phyloP scores from a whole-genome alignment of 2,329 filamentous ascomycete species.

The Rosellinia necatrix region DNA sequence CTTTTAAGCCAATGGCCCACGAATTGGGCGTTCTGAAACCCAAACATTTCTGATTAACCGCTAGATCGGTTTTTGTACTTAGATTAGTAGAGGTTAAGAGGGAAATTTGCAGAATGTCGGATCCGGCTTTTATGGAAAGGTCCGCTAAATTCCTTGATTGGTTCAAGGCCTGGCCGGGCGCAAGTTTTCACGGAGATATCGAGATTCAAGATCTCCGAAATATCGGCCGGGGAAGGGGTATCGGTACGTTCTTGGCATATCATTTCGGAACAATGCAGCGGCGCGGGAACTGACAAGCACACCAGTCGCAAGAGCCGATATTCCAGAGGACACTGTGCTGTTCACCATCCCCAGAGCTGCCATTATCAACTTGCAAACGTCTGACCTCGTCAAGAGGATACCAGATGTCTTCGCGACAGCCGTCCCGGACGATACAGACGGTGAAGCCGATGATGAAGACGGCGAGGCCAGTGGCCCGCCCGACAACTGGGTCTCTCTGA shows the following conservation, averaged over 20 bases:
- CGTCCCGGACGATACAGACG: conserved; percentile 42
- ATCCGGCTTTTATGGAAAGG: conserved; percentile 46
- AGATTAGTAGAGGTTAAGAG: too few relatives aligned
- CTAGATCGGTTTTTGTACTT: too few relatives aligned
- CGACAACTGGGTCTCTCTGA: conserved; percentile 63
- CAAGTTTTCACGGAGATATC: conserved; percentile 58
- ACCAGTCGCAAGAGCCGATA: conserved; percentile 71
- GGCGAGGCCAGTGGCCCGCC: conserved; percentile 42
- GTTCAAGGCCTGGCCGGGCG: conserved; percentile 58
- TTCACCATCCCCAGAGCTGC: conserved; percentile 77
- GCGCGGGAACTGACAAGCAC: conserved; percentile 31
- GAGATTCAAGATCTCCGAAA: conserved; percentile 56
- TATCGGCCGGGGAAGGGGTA: conserved; percentile 59
- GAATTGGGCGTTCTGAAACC: too few relatives aligned
- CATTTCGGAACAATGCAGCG: neutral
- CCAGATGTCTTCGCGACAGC: conserved; percentile 55
- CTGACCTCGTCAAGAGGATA: conserved; percentile 63
- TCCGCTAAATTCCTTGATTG: conserved; percentile 56
- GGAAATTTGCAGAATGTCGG: conserved; percentile 36
- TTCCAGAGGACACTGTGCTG: conserved; percentile 74
- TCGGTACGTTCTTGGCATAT: conserved; percentile 47
- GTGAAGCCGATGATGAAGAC: conserved; percentile 45
- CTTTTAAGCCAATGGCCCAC: too few relatives aligned
- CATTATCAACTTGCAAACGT: conserved; percentile 76
- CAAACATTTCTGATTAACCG: too few relatives aligned